phyloP scores from a whole-genome alignment of 176 grass and related monocot species.

The Echinochloa phyllopogon region DNA sequence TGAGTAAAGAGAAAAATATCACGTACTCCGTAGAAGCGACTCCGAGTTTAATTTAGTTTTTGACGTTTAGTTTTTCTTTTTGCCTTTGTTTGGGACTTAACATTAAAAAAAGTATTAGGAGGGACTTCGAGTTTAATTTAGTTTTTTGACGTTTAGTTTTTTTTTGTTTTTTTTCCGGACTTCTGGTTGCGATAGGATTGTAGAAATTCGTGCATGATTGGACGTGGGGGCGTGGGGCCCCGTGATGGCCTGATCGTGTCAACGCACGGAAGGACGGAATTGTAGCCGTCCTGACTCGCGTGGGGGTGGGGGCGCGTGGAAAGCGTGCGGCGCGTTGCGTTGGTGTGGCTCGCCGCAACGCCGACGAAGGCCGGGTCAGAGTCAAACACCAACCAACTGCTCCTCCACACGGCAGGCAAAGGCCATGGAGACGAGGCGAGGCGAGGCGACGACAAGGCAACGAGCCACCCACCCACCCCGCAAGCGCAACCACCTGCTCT shows the following conservation, averaged over 20 bases:
- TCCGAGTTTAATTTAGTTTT: no score
- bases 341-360: not conserved
- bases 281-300: not conserved
- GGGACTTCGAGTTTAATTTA: no score
- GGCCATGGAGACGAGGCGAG: not conserved
- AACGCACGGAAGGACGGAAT: not conserved
- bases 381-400: slow-evolving; percentile 24
- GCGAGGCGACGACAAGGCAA: not conserved
- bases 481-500: not conserved
- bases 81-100: no score
- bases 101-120: no score
- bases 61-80: no score
- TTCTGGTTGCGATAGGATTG: not conserved
- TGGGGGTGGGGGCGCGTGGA: slow-evolving; percentile 7
- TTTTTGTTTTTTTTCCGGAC: no score
- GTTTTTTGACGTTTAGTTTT: no score
- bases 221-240: no score
- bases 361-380: slow-evolving; percentile 1
- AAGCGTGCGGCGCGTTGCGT: slow-evolving; percentile 10
- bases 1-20: no score
- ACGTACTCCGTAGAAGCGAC: no score
- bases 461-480: slow-evolving; percentile 12
- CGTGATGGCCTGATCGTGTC: not conserved
- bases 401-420: not conserved
- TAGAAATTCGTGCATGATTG: not conserved